These are phyloP conservation scores for Echria macrotheca DNA, from an alignment of 495 filamentous ascomycete genomes.

Conservation along the genomic window DNA sequence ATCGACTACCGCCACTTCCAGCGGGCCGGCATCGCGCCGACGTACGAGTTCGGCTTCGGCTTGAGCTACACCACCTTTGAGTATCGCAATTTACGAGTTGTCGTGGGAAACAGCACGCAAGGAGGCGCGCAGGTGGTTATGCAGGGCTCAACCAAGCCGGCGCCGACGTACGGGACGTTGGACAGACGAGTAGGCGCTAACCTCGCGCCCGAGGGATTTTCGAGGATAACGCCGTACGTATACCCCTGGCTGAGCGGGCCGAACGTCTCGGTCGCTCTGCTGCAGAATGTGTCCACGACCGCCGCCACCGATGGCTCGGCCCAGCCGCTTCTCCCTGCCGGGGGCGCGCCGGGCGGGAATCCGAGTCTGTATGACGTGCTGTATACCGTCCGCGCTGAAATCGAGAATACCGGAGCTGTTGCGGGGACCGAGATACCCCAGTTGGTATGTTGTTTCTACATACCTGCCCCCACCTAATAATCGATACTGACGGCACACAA, in stretches of 20 bases:
- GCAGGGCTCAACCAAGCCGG: constrained; percentile 22
- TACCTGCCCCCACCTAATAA: neutral
- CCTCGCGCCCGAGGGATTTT: constrained; percentile 31
- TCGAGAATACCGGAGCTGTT: constrained; percentile 50
- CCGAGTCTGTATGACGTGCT: constrained; percentile 46
- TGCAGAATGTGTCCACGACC: constrained; percentile 39
- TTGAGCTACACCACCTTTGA: constrained; percentile 44
- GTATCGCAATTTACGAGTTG: constrained; percentile 26
- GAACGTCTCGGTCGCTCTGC: constrained; percentile 23
- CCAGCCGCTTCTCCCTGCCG: constrained; percentile 59
- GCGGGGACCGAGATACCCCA: constrained; percentile 55
- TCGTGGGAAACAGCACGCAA: neutral
- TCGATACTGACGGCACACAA: neutral
- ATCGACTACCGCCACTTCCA: constrained; percentile 53
- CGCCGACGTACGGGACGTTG: constrained; percentile 28
- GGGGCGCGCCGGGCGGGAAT: constrained; percentile 78
- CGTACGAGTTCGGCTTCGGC: constrained; percentile 45
- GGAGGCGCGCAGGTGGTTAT: constrained; percentile 16
- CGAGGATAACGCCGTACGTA: constrained; percentile 34
- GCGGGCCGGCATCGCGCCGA: constrained; percentile 36
- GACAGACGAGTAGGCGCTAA: constrained; percentile 26
- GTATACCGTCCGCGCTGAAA: constrained; percentile 38
- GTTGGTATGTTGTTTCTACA: constrained; percentile 41
- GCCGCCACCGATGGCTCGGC: constrained; percentile 58
- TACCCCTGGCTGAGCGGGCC: constrained; percentile 33